A percentile compares a stretch with the other conserved stretches of the same genome.
Conservation (phyloP, 768 basidiomycete species). For the Tylopilus vinaceipallidus region DNA sequence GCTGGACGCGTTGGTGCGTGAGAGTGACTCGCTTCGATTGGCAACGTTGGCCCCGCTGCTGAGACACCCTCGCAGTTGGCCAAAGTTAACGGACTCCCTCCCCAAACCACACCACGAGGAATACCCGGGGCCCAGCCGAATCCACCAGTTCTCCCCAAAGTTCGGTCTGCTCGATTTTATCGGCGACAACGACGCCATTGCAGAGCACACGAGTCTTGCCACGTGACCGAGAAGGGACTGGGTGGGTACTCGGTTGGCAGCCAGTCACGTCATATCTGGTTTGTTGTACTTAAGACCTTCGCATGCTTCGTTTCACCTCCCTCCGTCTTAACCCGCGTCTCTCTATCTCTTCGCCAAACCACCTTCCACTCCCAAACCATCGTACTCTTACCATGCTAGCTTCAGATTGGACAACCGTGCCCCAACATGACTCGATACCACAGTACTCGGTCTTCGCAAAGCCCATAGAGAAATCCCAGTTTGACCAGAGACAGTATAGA, state of each 20-base stretch:
- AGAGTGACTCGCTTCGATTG: constrained; percentile 4
- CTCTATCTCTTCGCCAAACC: not conserved
- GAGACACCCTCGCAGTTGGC: not conserved
- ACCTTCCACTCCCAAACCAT: not conserved
- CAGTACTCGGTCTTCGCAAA: constrained; percentile 55
- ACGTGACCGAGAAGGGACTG: constrained; percentile 22
- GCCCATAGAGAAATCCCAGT: constrained; percentile 64
- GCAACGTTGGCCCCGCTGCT: not conserved
- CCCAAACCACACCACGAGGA: not conserved
- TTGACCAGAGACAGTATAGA: constrained; percentile 80
- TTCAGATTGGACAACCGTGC: constrained; percentile 21
- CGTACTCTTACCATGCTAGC: constrained; percentile 24
- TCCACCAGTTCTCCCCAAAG: not conserved
- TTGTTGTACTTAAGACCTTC: not conserved
- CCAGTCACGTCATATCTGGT: not conserved
- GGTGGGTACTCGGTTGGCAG: constrained; percentile 22
- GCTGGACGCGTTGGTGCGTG: constrained; percentile 24
- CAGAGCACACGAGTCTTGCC: not conserved
- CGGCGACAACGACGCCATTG: not conserved
- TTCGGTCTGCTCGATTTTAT: not conserved
- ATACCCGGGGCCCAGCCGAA: not conserved
- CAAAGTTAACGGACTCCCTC: not conserved
- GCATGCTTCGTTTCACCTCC: constrained; percentile 12
- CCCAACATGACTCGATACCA: constrained; percentile 30
- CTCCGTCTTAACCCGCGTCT: constrained; percentile 7